Base-by-base conservation (phyloP, 2,329 filamentous ascomycete genomes). In the Colletotrichum echinochloae region DNA sequence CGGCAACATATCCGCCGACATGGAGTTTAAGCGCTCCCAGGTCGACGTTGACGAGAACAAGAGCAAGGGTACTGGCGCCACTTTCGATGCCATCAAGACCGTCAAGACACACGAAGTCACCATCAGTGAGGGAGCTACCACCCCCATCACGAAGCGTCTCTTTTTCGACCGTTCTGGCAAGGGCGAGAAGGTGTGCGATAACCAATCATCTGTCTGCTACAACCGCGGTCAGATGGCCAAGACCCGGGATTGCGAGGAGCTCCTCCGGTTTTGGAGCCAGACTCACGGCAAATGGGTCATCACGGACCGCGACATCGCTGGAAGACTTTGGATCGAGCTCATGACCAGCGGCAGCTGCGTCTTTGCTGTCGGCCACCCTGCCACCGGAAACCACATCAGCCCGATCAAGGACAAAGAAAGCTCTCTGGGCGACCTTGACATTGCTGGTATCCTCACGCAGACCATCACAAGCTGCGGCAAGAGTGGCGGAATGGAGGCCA, bases 241-340 rank as follows among this genome's bases (percentile, higher is more conserved):
- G 18, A 0, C 39, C 8, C 14, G 46, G 16, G 54, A 69, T 55
- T 69, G 66, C 48, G 35, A 39, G 12, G 46, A 60, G 20, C 28
- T 69, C 28, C n/a, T 52, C 35, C n/a, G 18, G 16, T 41, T 59
- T n/a, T 37, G 35, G 48, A 14, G 7, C n/a, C 26, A 59, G 5
- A 51, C n/a, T 26, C 4, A 39, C n/a, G 54, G 52, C 18, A 39
- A 28, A 16, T 65, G 66, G 66, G 26, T 20, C 46, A 44, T 69
- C 33, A 28, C 39, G 8, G 28, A 46, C n/a, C 28, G 23, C 8
- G 62, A 69, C 30, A 23, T 69, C 18, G 39, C 30, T 20, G 62
- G 54, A 26, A 63, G 37, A n/a, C 37, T 48, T n/a, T 69, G 54
- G 54, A 3, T 66, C 33, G 49, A 51, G 30, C 37, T 69, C n/a